Evolutionary conservation across 257 asterid species (phyloP), one percentile per base, ranked within the genome.

Genomic region (Solanum pimpinellifolium): DNA sequence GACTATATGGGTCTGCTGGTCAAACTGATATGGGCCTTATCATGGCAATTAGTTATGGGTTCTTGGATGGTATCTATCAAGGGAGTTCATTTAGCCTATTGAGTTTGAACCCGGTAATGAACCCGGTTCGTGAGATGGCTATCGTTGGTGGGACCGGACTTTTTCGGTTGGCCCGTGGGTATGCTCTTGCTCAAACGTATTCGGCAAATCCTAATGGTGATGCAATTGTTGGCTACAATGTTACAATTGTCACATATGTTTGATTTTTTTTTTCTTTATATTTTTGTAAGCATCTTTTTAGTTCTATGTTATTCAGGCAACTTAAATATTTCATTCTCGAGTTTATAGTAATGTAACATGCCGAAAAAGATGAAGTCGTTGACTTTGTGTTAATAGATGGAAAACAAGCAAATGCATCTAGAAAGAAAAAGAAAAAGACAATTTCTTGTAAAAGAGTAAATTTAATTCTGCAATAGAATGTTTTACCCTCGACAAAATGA

Each of bases 61-160:
- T 96, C 88, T 88, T 87, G 0, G 96, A 95, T 52, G 99, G 96
- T 1, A 90, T 89, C 0, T 96, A 95, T 33, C 90, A 90, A 15
- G 98, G 98, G 0, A 96, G 99, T 90, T 92, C 97, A 1, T 95
- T 96, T 37, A 96, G 98, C 87, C 90, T 95, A 49, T 91, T 96
- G 3, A 91, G 99, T 21, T 83, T 91, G 12, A 96, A 96, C 86
- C 92, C 89, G 46, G 94, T 73, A 0, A 0, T 46, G 85, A 74
- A 93, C 2, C 89, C 91, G 47, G 92, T 88, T 13, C 94, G 99
- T 23, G 99, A 96, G 88, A 91, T 96, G 98, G 91, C 99, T 0
- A 89, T 96, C 1, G 98, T 95, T 0, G 99, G 99, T 3, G 98
- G 98, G 7, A 95, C 99, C 18, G 98, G 99, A 3, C 93, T 95